Base-by-base conservation (phyloP, 2,329 filamentous ascomycete species). In the Hypocrella siamensis region DNA sequence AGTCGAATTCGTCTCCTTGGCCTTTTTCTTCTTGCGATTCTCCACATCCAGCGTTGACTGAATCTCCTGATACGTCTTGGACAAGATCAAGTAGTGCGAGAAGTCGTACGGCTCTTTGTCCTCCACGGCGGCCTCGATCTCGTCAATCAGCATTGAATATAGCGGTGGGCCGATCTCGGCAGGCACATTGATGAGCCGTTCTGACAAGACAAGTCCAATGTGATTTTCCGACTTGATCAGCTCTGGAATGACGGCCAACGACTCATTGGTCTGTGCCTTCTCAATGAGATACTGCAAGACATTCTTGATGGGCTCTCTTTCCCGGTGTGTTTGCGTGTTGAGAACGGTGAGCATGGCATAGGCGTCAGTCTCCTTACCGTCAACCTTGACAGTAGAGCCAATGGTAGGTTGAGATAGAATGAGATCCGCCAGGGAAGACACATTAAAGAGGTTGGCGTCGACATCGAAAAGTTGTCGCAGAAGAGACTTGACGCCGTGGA, bases 171-270 rank as follows among this genome's bases (percentile, higher is more conserved):
- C 75, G 40, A 93, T 76, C 56, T 96, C 83, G 12, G 82, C 66
- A n/a, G 90, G 90, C 65, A 94, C 86, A 61, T 98, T 98, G 63
- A 98, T 85, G 46, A 96, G 65, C 16, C 88, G 75, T 56, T 98
- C 90, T 3, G 84, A 82, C n/a, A 98, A 65, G 18, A 98, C 70
- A 12, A 98, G 62, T 4, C 85, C 90, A 35, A 94, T 70, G 34
- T 84, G 75, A 34, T 67, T 60, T 15, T 59, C 56, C 25, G 45
- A 42, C 25, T 40, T 42, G 37, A 84, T 54, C n/a, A 82, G 58
- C n/a, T 64, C 51, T 0, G 65, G 56, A 21, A 85, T 52, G 2
- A 58, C 50, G 6, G 70, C 57, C 24, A 85, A 64, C 3, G 68
- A 58, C 5, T 68, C 52, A 38, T 64, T 73, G 26, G 62, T 49